Base-by-base conservation (phyloP, 768 basidiomycete genomes). In the Tricholoma saponaceum region DNA sequence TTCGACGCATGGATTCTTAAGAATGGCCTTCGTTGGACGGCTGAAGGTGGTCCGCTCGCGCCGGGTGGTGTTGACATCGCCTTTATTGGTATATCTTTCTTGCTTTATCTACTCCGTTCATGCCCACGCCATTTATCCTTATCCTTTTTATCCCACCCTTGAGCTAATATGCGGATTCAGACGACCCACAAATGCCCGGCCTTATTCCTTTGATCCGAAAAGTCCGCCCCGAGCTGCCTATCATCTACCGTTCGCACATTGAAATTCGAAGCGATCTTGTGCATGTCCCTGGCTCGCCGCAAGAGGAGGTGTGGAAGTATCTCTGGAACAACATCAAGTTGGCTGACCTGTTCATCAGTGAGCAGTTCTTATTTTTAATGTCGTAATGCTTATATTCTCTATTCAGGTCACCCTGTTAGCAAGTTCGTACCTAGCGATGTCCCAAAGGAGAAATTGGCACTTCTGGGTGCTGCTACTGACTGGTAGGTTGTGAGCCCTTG, bases 211-310 rank as follows among this genome's bases (percentile, higher is more conserved):
- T 95, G 63, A 96, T 97, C 79, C 86, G 84, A 70, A 88, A 89
- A 75, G 76, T 87, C 54, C 81, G 89, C 57, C 93, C 94, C 2
- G 86, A 89, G 23, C 76, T 95, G 49, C 94, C 94, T 54, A 92
- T 97, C 67, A 78, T 95, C 62, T 98, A 95, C 71, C 87, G 95
- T 46, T 96, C 93, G 53, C 95, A 97, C 77, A 97, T 97, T 60
- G 94, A 98, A 76, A 94, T 90, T 62, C 87, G 89, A 50, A 89
- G 89, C 62, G 90, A 95, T 69, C 86, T 97, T 41, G 85, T 92
- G 22, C 90, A 94, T 69, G 78, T 84, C 23, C 75, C 84, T 22
- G 88, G 86, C 28, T 93, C 92, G 12, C 90, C 92, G 20, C 93
- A 95, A 67, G 85, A 89, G 67, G 88, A 90, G 63, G 93, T 95